A percentile compares a stretch with the other conserved stretches of the same genome.
Conservation (phyloP, 1,139 yeast species). For the Debaryomyces fabryi region DNA sequence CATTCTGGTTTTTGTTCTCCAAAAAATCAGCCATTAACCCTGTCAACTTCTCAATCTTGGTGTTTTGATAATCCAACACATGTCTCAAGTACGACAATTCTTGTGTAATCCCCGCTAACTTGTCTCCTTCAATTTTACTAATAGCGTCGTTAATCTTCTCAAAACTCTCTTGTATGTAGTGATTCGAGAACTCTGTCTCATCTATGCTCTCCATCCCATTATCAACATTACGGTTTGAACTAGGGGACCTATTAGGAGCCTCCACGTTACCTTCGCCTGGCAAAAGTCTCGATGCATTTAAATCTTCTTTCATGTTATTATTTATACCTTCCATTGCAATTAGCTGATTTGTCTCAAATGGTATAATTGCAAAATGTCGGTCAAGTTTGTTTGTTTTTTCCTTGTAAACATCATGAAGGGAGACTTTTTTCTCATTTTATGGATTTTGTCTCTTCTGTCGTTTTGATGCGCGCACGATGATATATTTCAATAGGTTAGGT, state of each 20-base stretch:
- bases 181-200: slow-evolving; percentile 6
- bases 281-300: slow-evolving; percentile 2
- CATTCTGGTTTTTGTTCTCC: slow-evolving; percentile 38
- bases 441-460: slow-evolving; percentile 2
- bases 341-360: slow-evolving; percentile 3
- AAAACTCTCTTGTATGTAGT: slow-evolving; percentile 14
- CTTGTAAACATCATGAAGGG: slow-evolving; percentile 10
- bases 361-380: slow-evolving; percentile 23
- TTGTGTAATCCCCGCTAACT: slow-evolving; percentile 28
- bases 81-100: slow-evolving; percentile 42
- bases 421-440: slow-evolving; percentile 15
- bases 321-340: slow-evolving; percentile 12
- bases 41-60: slow-evolving; percentile 43
- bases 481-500: neutral
- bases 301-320: slow-evolving; percentile 8
- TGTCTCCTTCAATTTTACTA: slow-evolving; percentile 25
- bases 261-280: slow-evolving; percentile 7
- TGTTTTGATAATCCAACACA: slow-evolving; percentile 41
- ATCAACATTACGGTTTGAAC: neutral
- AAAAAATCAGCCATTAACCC: slow-evolving; percentile 34
- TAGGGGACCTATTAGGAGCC: neutral
- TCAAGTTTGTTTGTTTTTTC: slow-evolving; percentile 7
- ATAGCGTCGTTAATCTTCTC: slow-evolving; percentile 14
- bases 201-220: slow-evolving; percentile 1
- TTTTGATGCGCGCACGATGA: neutral